Percentiles rank a stretch among this genome's conserved stretches.
Conservation (phyloP, 2,329 filamentous ascomycete genomes). For the Shiraia bambusicola region DNA sequence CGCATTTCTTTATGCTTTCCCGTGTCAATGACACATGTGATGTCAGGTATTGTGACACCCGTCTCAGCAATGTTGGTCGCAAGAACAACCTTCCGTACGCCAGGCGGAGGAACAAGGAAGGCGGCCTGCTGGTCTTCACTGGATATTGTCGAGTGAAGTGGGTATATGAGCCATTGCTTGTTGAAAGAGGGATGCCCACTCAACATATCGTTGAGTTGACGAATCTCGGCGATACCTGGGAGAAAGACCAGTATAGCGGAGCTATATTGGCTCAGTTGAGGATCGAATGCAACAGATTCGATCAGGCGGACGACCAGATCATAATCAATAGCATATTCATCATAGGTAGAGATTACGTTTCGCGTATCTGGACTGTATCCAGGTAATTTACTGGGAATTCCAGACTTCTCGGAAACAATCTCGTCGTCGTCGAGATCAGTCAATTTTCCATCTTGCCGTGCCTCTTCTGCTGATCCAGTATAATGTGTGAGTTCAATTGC, state of each 20-base stretch:
- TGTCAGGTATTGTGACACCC: constrained; percentile 96
- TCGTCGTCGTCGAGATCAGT: constrained; percentile 52
- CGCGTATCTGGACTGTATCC: constrained; percentile 76
- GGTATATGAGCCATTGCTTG: constrained; percentile 79
- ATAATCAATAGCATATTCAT: constrained; percentile 91
- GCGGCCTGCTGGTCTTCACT: constrained; percentile 95
- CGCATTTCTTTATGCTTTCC: constrained; percentile 98
- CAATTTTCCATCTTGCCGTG: constrained; percentile 57
- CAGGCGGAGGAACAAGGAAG: constrained; percentile 79
- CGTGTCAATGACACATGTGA: constrained; percentile 94
- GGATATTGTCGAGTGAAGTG: constrained; percentile 90
- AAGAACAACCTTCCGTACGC: constrained; percentile 87
- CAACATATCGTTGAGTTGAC: constrained; percentile 82
- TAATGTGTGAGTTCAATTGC: constrained; percentile 86
- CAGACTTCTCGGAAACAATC: constrained; percentile 52
- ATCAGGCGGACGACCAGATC: constrained; percentile 81
- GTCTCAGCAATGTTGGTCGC: constrained; percentile 99
- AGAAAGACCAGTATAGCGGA: constrained; percentile 93
- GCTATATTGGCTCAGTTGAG: constrained; percentile 70
- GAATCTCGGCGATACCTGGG: constrained; percentile 90
- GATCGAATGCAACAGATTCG: constrained; percentile 69
- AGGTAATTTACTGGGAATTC: constrained; percentile 65
- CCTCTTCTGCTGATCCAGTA: constrained; percentile 35
- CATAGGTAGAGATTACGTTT: constrained; percentile 72
- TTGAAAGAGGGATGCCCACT: constrained; percentile 74